phyloP scores from a whole-genome alignment of 2,329 filamentous ascomycete species.

The Microdochium trichocladiopsis region DNA sequence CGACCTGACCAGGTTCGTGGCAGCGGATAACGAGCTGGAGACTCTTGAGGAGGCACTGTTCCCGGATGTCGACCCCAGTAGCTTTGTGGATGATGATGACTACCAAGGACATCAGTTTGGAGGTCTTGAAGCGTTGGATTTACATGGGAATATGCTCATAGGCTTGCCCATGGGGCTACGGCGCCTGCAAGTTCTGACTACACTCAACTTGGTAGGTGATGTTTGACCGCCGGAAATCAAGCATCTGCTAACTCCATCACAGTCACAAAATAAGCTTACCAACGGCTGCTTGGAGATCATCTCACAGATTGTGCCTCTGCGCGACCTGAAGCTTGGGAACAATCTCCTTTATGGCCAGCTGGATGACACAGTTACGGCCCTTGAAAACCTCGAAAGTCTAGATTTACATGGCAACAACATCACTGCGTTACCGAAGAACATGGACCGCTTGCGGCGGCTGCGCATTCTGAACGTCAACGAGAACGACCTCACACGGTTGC shows the following conservation, averaged over 20 bases:
- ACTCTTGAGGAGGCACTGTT: conserved; percentile 68
- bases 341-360: conserved; percentile 68
- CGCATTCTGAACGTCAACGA: conserved; percentile 73
- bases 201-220: conserved; percentile 66
- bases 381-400: conserved; percentile 68
- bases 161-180: conserved; percentile 70
- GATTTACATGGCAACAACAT: conserved; percentile 80
- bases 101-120: conserved; percentile 70
- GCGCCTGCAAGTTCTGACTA: conserved; percentile 65
- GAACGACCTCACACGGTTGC: conserved; percentile 67
- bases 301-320: conserved; percentile 62
- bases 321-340: conserved; percentile 74
- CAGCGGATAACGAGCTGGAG: conserved; percentile 84
- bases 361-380: conserved; percentile 51
- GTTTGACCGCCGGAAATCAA: not conserved
- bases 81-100: conserved; percentile 58
- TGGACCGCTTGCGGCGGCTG: conserved; percentile 62
- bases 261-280: conserved; percentile 76
- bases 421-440: conserved; percentile 57
- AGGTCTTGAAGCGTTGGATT: conserved; percentile 70
- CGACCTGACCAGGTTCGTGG: conserved; percentile 76
- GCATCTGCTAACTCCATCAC: conserved; percentile 12
- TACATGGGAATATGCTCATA: conserved; percentile 77
- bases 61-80: conserved; percentile 58
- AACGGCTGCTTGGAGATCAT: conserved; percentile 68